Evolutionary conservation across 768 basidiomycete species (phyloP).

Genomic region (Chlorophyllum brunneum): DNA sequence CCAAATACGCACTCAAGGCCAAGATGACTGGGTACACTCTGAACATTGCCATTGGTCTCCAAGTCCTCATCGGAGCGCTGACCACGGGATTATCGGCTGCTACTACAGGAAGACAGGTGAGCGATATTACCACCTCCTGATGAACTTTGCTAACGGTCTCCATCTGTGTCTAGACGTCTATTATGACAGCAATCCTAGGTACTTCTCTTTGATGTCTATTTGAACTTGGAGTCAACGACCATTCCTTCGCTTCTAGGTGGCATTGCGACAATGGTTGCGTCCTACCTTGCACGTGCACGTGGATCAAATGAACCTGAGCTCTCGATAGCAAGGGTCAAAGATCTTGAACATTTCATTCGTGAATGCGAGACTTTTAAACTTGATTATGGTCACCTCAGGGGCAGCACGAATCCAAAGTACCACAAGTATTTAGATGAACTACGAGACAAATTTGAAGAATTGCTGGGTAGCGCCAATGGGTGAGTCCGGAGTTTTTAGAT

Average conservation of each 20-base stretch:
- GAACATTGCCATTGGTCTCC: constrained; percentile 54
- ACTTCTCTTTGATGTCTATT: constrained; percentile 6
- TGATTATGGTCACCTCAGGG: constrained; percentile 46
- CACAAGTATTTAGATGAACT: constrained; percentile 26
- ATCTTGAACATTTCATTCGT: constrained; percentile 65
- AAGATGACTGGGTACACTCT: constrained; percentile 31
- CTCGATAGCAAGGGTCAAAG: constrained; percentile 50
- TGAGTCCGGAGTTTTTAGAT: constrained; percentile 6
- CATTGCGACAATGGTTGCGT: constrained; percentile 63
- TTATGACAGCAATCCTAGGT: constrained; percentile 36
- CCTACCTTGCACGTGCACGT: constrained; percentile 67
- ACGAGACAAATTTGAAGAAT: constrained; percentile 25
- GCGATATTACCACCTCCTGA: constrained; percentile 10
- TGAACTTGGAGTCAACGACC: not conserved
- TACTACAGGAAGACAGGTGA: constrained; percentile 36
- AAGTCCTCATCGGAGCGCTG: constrained; percentile 61
- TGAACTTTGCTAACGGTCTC: not conserved
- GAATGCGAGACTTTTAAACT: constrained; percentile 54
- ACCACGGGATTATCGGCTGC: constrained; percentile 57
- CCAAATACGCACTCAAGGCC: constrained; percentile 47
- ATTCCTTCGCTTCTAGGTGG: constrained; percentile 39
- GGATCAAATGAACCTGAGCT: constrained; percentile 69
- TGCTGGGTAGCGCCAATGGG: constrained; percentile 27
- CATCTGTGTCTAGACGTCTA: constrained; percentile 29
- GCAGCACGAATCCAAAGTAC: constrained; percentile 23